These are phyloP conservation scores for Cryptosporidium viatorum DNA, from an alignment of 169 alveolate genomes.

Conservation along the genomic window DNA sequence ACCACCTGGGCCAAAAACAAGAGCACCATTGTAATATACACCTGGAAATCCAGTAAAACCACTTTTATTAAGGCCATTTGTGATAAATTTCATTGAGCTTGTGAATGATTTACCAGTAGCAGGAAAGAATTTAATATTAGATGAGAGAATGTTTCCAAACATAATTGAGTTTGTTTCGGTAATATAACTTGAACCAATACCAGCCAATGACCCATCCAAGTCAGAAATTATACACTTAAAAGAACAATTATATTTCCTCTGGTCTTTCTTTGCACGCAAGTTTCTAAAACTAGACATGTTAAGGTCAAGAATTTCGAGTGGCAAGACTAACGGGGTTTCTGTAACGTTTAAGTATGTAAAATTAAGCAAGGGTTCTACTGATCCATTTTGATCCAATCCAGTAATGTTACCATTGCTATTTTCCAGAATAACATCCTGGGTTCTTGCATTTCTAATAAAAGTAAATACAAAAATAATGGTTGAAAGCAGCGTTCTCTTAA, in stretches of 20 bases:
- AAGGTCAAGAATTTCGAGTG: not conserved
- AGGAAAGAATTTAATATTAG: slow-evolving; percentile 23
- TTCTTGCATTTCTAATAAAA: not conserved
- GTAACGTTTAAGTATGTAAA: not conserved
- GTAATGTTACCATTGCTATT: not conserved
- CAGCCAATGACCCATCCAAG: slow-evolving; percentile 53
- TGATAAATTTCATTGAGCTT: slow-evolving; percentile 35
- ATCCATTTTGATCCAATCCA: not conserved
- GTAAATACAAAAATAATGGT: not conserved
- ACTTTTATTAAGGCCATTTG: not conserved
- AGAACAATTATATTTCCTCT: slow-evolving; percentile 14
- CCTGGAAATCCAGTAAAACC: slow-evolving; percentile 54
- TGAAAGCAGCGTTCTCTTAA: not conserved
- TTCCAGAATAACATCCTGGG: not conserved
- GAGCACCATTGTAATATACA: slow-evolving; percentile 66
- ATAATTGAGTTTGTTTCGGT: slow-evolving; percentile 1
- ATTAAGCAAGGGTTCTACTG: not conserved
- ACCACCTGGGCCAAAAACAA: slow-evolving; percentile 48
- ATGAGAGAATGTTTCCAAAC: not conserved
- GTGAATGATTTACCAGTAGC: slow-evolving; percentile 47
- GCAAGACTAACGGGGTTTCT: not conserved
- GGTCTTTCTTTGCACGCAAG: slow-evolving; percentile 18
- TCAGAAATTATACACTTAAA: slow-evolving; percentile 48
- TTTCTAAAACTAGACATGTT: not conserved
- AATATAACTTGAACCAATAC: not conserved